phyloP scores from a whole-genome alignment of 805 yeast species.

The Sugiyamaella chiloensis region DNA sequence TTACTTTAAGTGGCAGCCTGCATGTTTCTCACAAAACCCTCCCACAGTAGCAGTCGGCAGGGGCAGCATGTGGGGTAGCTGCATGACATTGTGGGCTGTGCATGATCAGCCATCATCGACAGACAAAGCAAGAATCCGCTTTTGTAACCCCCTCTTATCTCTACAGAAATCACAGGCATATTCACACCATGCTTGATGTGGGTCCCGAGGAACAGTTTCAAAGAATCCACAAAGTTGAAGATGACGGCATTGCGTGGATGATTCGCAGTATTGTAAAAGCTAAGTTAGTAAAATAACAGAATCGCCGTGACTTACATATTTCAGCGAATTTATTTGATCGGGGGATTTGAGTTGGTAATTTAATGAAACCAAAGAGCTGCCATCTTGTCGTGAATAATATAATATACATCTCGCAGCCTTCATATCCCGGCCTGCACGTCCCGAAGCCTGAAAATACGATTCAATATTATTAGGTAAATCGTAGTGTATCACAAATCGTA shows the following conservation, averaged over 20 bases:
- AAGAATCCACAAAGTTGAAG: constrained; percentile 22
- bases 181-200: constrained; percentile 16
- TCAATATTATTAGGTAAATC: constrained; percentile 86
- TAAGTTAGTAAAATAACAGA: background rate
- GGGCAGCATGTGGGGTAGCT: no score
- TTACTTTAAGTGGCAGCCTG: no score
- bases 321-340: no score
- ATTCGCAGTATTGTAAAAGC: constrained; percentile 17
- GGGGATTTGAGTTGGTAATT: no score
- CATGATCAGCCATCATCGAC: background rate
- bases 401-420: constrained; percentile 72
- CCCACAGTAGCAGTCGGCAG: no score
- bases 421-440: constrained; percentile 98
- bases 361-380: background rate
- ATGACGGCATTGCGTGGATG: constrained; percentile 23
- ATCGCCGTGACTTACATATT: no score
- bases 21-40: no score
- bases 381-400: constrained; percentile 47
- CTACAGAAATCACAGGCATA: constrained; percentile 25
- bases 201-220: constrained; percentile 16
- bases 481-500: constrained; percentile 81
- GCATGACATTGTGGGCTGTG: no score
- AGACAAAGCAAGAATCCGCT: background rate
- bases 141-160: constrained; percentile 10
- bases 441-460: constrained; percentile 96